A percentile compares a stretch with the other conserved stretches of the same genome.
phyloP scores from a whole-genome alignment of 2,329 filamentous ascomycete genomes.

The Cercospora zeina region DNA sequence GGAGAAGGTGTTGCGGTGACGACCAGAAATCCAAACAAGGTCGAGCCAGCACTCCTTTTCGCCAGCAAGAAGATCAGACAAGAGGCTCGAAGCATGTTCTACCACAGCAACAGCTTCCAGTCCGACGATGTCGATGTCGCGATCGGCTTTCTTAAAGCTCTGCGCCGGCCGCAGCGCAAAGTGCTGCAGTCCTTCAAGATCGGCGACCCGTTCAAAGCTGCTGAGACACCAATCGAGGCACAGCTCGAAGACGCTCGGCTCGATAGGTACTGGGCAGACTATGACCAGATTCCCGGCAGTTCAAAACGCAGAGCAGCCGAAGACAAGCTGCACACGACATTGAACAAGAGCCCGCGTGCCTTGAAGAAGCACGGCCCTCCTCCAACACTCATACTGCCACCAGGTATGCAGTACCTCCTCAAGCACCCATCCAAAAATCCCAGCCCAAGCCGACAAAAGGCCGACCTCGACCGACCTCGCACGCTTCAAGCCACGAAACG shows the following conservation, averaged over 20 bases:
- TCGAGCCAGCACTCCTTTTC: slow-evolving; percentile 8
- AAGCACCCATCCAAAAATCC: not conserved
- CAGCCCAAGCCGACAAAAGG: not conserved
- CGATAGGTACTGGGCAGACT: not conserved
- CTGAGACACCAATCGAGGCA: slow-evolving; percentile 3
- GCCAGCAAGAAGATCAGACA: slow-evolving; percentile 3
- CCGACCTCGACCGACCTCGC: not conserved
- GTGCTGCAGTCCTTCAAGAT: not conserved
- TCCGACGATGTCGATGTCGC: slow-evolving; percentile 4
- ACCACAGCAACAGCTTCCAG: slow-evolving; percentile 13
- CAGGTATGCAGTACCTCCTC: not conserved
- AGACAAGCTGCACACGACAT: not conserved
- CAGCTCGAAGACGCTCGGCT: not conserved
- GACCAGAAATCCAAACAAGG: not conserved
- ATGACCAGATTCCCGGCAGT: not conserved
- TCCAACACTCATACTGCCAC: not conserved
- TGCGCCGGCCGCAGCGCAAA: not conserved
- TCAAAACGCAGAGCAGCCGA: not conserved
- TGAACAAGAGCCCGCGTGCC: not conserved
- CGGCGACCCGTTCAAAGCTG: slow-evolving; percentile 6
- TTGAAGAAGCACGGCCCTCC: not conserved
- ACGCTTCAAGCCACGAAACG: not conserved
- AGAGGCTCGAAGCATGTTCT: slow-evolving; percentile 6
- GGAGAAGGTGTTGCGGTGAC: not conserved
- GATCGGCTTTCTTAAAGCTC: not conserved